A percentile compares a stretch with the other conserved stretches of the same genome.
Evolutionary conservation across 2,329 filamentous ascomycete species (phyloP).

Genomic region (Fusarium devonianum): DNA sequence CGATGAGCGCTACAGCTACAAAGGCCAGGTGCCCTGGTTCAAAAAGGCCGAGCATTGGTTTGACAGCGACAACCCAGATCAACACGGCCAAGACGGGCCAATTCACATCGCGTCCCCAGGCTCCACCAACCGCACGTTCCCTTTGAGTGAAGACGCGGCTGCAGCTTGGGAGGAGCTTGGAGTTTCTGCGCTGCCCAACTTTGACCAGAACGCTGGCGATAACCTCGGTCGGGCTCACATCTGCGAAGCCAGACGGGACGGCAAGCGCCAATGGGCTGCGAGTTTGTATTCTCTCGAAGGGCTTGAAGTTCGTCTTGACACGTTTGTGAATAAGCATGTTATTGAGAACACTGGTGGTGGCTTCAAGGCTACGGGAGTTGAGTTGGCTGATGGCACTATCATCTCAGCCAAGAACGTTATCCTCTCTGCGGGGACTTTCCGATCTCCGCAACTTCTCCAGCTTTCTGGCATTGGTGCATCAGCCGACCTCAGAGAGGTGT

Average conservation of each 20-base stretch:
- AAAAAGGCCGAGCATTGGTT: conserved; percentile 49
- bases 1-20: conserved; percentile 55
- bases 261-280: conserved; percentile 37
- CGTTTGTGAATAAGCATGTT: conserved; percentile 34
- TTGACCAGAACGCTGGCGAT: conserved; percentile 41
- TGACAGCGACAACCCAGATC: conserved; percentile 40
- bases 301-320: conserved; percentile 37
- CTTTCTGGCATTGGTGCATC: conserved; percentile 56
- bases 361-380: conserved; percentile 38
- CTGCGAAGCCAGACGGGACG: conserved; percentile 38
- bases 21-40: conserved; percentile 56
- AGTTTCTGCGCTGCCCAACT: conserved; percentile 36
- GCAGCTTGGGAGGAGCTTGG: conserved; percentile 53
- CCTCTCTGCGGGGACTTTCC: conserved; percentile 55
- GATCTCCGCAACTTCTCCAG: conserved; percentile 57
- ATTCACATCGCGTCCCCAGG: conserved; percentile 44
- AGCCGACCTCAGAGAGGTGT: conserved; percentile 48
- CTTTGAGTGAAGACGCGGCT: conserved; percentile 46
- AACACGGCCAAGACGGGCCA: conserved; percentile 50
- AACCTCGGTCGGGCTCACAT: conserved; percentile 47
- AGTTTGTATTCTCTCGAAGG: conserved; percentile 37
- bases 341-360: conserved; percentile 7
- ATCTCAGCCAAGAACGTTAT: conserved; percentile 50
- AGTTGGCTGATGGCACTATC: conserved; percentile 40
- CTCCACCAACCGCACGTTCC: conserved; percentile 47